These are phyloP conservation scores for Linderina pennispora DNA, from an alignment of 192 early-diverging fungal genomes.

Conservation along the genomic window DNA sequence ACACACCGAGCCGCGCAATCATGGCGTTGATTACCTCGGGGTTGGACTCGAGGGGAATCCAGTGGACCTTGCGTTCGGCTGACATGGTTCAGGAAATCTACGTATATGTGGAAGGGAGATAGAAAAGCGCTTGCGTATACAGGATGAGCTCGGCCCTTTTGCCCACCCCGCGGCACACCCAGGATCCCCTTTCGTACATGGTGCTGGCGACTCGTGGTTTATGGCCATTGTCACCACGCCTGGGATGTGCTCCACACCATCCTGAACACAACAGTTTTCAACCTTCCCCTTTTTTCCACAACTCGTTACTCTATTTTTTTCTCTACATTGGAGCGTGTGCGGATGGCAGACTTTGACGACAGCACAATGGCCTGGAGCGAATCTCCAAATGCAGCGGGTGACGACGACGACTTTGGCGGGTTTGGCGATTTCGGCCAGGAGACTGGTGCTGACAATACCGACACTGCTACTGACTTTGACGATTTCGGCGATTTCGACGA, in stretches of 20 bases:
- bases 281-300: no score
- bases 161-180: no score
- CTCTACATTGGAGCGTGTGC: no score
- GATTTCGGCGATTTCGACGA: conserved; percentile 24
- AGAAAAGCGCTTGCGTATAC: neutral
- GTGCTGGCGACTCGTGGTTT: no score
- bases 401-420: conserved; percentile 2
- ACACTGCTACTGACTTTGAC: conserved; percentile 5
- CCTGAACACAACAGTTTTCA: no score
- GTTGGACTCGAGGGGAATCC: conserved; percentile 88
- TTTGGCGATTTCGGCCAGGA: neutral
- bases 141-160: no score
- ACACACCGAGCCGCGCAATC: conserved; percentile 64
- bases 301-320: no score
- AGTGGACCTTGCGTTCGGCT: conserved; percentile 46
- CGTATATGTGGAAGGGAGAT: neutral
- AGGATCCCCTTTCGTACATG: no score
- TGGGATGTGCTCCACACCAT: no score
- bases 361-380: no score
- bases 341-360: no score
- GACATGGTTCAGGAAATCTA: neutral
- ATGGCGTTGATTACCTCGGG: conserved; percentile 70
- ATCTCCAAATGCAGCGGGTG: neutral
- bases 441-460: neutral
- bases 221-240: no score